phyloP scores from a whole-genome alignment of 1,139 yeast genomes.

The Meyerozyma sp. region DNA sequence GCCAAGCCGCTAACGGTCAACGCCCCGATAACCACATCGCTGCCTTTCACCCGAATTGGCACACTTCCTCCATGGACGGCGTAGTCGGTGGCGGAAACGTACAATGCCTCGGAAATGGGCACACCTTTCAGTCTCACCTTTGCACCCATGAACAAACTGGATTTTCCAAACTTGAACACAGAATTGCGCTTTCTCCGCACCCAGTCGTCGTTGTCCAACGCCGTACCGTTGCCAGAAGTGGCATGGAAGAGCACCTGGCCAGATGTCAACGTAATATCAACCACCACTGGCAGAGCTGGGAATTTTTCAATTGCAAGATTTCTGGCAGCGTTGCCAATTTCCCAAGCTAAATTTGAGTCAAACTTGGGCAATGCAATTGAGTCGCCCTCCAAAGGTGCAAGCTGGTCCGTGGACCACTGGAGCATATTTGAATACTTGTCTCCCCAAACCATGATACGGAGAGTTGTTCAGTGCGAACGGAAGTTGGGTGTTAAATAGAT shows the following conservation, averaged over 20 bases:
- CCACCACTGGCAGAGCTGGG: slow-evolving; percentile 34
- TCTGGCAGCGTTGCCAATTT: slow-evolving; percentile 31
- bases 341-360: slow-evolving; percentile 30
- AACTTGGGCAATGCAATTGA: slow-evolving; percentile 19
- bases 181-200: slow-evolving; percentile 49
- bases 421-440: not conserved
- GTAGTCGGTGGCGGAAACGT: slow-evolving; percentile 39
- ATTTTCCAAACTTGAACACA: slow-evolving; percentile 47
- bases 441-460: not conserved
- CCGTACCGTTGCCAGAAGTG: slow-evolving; percentile 36
- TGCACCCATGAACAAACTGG: slow-evolving; percentile 51
- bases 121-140: slow-evolving; percentile 28
- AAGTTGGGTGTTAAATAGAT: no score
- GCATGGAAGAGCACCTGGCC: slow-evolving; percentile 54
- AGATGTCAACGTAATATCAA: slow-evolving; percentile 43
- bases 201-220: slow-evolving; percentile 56
- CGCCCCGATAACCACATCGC: slow-evolving; percentile 47
- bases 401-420: not conserved
- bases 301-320: slow-evolving; percentile 16
- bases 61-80: slow-evolving; percentile 63
- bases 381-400: slow-evolving; percentile 1
- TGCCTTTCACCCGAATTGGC: slow-evolving; percentile 42
- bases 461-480: not conserved
- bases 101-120: slow-evolving; percentile 35
- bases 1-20: slow-evolving; percentile 58